Evolutionary conservation across 306 rosid species (phyloP).

Genomic region (Hylodesmum podocarpum): DNA sequence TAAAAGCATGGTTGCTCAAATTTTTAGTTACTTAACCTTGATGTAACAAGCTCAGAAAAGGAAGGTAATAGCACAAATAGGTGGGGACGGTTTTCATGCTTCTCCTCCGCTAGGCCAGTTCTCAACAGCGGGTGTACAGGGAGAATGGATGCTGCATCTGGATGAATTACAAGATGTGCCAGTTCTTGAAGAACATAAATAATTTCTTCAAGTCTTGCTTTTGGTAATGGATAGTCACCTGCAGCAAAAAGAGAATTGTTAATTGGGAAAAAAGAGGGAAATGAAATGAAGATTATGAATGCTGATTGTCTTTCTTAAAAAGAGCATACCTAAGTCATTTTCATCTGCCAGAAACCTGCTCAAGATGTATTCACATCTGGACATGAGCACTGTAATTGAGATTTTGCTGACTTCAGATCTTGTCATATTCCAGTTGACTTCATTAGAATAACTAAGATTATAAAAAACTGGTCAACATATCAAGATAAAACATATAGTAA

Average conservation of each 20-base stretch:
- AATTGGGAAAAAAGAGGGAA: slow-evolving; percentile 20
- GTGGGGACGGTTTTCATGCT: slow-evolving; percentile 55
- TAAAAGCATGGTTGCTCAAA: not conserved
- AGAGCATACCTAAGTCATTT: slow-evolving; percentile 64
- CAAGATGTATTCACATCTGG: slow-evolving; percentile 78
- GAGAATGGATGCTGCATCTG: slow-evolving; percentile 61
- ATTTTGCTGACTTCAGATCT: slow-evolving; percentile 88
- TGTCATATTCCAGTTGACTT: slow-evolving; percentile 60
- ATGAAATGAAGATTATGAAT: slow-evolving; percentile 28
- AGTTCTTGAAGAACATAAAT: slow-evolving; percentile 73
- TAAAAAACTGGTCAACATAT: slow-evolving; percentile 24
- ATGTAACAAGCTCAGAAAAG: slow-evolving; percentile 77
- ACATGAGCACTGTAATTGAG: slow-evolving; percentile 68
- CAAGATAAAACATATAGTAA: not conserved
- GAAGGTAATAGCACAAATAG: slow-evolving; percentile 84
- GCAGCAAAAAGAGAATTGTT: slow-evolving; percentile 31
- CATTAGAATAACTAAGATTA: slow-evolving; percentile 49
- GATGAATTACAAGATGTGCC: slow-evolving; percentile 63
- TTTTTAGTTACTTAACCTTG: slow-evolving; percentile 59
- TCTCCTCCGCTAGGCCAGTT: slow-evolving; percentile 51
- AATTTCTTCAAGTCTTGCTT: slow-evolving; percentile 85
- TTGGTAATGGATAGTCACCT: slow-evolving; percentile 80
- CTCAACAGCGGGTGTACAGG: slow-evolving; percentile 59
- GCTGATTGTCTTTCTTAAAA: not conserved
- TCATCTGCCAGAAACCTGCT: slow-evolving; percentile 76